phyloP scores from a whole-genome alignment of 208 protist genomes.

The Trichomonas vaginalis region DNA sequence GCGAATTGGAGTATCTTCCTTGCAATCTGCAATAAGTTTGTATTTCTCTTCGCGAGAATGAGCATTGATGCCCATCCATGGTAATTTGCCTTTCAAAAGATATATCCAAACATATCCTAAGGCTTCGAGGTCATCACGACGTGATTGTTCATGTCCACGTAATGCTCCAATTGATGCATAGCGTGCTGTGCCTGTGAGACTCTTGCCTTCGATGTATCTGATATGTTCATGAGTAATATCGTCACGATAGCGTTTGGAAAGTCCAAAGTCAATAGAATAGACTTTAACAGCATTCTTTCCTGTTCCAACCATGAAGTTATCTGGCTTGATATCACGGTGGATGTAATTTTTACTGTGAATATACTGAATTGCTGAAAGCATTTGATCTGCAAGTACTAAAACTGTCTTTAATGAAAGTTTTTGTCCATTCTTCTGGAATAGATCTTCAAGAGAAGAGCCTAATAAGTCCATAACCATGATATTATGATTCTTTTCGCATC shows the following conservation, averaged over 20 bases:
- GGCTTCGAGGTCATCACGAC: constrained; percentile 53
- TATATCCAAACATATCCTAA: constrained; percentile 95
- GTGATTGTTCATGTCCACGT: constrained; percentile 78
- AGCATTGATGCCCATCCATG: not conserved
- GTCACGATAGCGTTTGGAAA: constrained; percentile 96
- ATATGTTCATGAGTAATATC: constrained; percentile 90
- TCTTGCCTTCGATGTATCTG: constrained; percentile 94
- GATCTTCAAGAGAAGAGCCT: constrained; percentile 86
- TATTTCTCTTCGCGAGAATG: not conserved
- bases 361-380: constrained; percentile 76
- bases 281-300: constrained; percentile 41
- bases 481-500: constrained; percentile 80
- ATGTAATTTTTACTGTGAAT: constrained; percentile 88
- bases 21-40: not conserved
- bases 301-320: constrained; percentile 94
- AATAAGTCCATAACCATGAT: constrained; percentile 97
- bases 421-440: constrained; percentile 67
- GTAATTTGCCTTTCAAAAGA: constrained; percentile 81
- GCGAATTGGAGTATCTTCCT: constrained; percentile 66
- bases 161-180: constrained; percentile 99
- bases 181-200: constrained; percentile 91
- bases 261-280: constrained; percentile 42
- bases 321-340: constrained; percentile 84
- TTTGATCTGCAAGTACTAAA: constrained; percentile 88
- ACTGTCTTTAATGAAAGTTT: constrained; percentile 82